Evolutionary conservation across 2,329 filamentous ascomycete genomes (phyloP).

Genomic region (Aureobasidium zeae): DNA sequence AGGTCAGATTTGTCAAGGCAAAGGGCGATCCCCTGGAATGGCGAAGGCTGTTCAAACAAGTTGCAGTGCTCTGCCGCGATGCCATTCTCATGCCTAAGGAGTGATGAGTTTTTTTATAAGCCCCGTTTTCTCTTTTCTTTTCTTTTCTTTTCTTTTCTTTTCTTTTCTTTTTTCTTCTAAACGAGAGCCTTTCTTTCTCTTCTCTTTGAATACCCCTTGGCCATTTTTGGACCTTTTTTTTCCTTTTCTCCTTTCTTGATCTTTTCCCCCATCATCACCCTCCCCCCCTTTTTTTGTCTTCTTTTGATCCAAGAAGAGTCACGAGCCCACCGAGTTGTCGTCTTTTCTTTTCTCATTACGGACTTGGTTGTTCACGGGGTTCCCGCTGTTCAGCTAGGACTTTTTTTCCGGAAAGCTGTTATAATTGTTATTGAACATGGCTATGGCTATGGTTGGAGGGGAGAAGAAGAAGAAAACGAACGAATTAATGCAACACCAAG

Average conservation of each 20-base stretch:
- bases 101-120: not conserved
- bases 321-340: not conserved
- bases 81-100: constrained; percentile 48
- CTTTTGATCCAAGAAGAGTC: not conserved
- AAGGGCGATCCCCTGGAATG: constrained; percentile 96
- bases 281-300: too few species aligned
- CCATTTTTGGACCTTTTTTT: not conserved
- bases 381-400: too few species aligned
- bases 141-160: not conserved
- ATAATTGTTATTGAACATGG: too few species aligned
- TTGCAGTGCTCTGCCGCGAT: constrained; percentile 80
- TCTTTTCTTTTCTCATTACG: not conserved
- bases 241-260: not conserved
- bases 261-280: not conserved
- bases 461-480: too few species aligned
- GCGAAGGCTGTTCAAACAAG: constrained; percentile 92
- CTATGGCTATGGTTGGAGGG: too few species aligned
- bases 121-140: not conserved
- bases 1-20: constrained; percentile 85
- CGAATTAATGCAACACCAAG: too few species aligned
- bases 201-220: not conserved
- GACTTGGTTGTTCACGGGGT: too few species aligned
- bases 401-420: too few species aligned
- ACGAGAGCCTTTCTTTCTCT: not conserved
- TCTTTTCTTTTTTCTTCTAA: not conserved